Evolutionary conservation across 495 filamentous ascomycete species (phyloP).

Genomic region (Hyaloscypha finlandica): DNA sequence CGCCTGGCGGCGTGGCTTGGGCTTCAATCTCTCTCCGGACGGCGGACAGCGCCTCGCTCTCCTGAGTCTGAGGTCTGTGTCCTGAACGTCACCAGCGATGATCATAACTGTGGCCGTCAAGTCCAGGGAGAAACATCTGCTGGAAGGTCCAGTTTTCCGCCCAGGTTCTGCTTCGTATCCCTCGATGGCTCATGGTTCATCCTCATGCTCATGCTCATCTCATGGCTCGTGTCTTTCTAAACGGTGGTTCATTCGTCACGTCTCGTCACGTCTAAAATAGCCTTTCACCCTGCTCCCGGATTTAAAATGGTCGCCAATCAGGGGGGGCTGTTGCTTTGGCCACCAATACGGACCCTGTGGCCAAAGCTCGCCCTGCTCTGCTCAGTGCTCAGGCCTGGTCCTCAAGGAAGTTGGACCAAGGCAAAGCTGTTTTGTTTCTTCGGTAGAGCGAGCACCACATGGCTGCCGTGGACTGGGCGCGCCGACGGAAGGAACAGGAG

Average conservation of each 20-base stretch:
- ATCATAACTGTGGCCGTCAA: not conserved
- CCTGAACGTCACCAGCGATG: not conserved
- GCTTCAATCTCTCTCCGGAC: not conserved
- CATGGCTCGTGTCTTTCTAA: not conserved
- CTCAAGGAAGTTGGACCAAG: not conserved
- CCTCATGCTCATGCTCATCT: not conserved
- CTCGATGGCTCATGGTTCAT: not conserved
- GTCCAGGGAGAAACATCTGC: not conserved
- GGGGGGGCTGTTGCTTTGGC: not conserved
- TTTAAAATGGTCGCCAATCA: not conserved
- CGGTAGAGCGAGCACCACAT: not conserved
- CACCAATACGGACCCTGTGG: not conserved
- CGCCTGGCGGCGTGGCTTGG: not conserved
- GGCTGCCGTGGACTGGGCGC: not conserved
- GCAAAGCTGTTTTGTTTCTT: not conserved
- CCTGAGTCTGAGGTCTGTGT: not conserved
- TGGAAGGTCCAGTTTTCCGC: not conserved
- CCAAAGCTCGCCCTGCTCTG: not conserved
- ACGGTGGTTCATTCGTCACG: not conserved
- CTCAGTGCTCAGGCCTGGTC: not conserved
- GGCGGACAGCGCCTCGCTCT: not conserved
- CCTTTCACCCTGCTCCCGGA: not conserved
- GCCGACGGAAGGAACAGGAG: too few species aligned
- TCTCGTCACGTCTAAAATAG: slow-evolving; percentile 1
- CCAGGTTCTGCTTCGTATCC: not conserved